Percentiles rank a stretch among this genome's conserved stretches.
Evolutionary conservation across 163 green algal genomes (phyloP).

Genomic region (Scenedesmus sp.): DNA sequence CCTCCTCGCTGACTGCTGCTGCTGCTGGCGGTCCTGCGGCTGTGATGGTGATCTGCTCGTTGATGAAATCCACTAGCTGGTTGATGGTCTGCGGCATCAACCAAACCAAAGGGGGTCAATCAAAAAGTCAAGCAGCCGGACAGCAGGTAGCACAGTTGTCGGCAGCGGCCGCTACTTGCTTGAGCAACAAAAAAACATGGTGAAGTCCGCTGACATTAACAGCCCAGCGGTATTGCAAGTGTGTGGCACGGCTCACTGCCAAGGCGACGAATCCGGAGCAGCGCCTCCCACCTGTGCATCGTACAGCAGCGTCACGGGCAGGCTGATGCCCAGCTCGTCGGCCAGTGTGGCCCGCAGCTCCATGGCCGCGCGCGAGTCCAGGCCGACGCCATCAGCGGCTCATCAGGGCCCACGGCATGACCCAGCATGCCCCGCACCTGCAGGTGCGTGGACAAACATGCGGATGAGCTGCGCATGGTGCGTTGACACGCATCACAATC

Average conservation of each 20-base stretch:
- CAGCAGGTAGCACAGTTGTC: neutral
- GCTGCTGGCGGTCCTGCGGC: slow-evolving; percentile 4
- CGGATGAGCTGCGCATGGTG: no score
- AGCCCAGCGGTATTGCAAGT: no score
- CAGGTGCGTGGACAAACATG: no score
- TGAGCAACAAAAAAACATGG: neutral
- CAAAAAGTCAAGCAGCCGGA: neutral
- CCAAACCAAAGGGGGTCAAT: no score
- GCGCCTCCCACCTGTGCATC: slow-evolving; percentile 83
- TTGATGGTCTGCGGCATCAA: slow-evolving; percentile 32
- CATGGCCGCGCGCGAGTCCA: slow-evolving; percentile 81
- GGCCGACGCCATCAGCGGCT: slow-evolving; percentile 79
- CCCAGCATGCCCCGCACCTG: slow-evolving; percentile 74
- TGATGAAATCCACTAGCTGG: slow-evolving; percentile 64
- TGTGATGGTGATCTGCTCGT: slow-evolving; percentile 49
- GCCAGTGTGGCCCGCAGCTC: slow-evolving; percentile 75
- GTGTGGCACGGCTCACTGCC: no score
- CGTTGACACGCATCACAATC: neutral
- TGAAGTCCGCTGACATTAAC: no score
- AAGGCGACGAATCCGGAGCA: no score
- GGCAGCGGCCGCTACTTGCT: neutral
- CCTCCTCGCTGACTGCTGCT: slow-evolving; percentile 15
- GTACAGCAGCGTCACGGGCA: slow-evolving; percentile 91
- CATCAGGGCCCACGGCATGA: slow-evolving; percentile 69
- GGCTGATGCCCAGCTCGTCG: slow-evolving; percentile 70